These are phyloP conservation scores for Podila epigama DNA, from an alignment of 192 early-diverging fungal species.

Conservation along the genomic window DNA sequence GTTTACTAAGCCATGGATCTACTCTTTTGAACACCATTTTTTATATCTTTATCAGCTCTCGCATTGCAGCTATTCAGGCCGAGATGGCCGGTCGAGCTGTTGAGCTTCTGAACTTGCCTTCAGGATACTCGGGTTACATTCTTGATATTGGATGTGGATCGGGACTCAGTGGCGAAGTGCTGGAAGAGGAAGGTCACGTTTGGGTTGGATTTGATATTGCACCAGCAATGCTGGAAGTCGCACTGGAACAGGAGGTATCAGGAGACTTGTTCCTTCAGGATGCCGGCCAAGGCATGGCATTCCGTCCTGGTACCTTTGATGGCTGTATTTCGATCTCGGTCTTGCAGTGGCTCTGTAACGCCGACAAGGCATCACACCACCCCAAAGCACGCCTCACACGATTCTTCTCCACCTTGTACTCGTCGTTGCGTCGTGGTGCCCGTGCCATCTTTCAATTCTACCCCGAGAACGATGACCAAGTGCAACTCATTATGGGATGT, in stretches of 20 bases:
- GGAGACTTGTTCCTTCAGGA: slow-evolving; percentile 97
- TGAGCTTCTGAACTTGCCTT: slow-evolving; percentile 86
- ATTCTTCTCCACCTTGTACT: slow-evolving; percentile 95
- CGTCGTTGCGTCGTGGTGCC: slow-evolving; percentile 85
- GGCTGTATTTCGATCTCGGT: slow-evolving; percentile 87
- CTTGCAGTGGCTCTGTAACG: slow-evolving; percentile 99
- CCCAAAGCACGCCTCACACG: slow-evolving; percentile 83
- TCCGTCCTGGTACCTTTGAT: slow-evolving; percentile 96
- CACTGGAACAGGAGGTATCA: slow-evolving; percentile 88
- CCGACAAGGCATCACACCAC: slow-evolving; percentile 88
- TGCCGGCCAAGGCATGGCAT: slow-evolving; percentile 93
- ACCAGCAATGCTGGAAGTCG: slow-evolving; percentile 94
- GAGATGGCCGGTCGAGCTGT: slow-evolving; percentile 93
- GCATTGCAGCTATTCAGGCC: slow-evolving; percentile 92
- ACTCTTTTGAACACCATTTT: not conserved
- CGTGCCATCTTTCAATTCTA: slow-evolving; percentile 99
- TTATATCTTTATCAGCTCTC: slow-evolving; percentile 66
- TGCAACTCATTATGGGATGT: slow-evolving; percentile 87
- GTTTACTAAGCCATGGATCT: not conserved
- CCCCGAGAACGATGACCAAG: slow-evolving; percentile 94
- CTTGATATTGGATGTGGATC: slow-evolving; percentile 99
- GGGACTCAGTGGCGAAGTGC: slow-evolving; percentile 92
- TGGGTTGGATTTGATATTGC: slow-evolving; percentile 99
- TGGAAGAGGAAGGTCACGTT: slow-evolving; percentile 94
- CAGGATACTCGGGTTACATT: slow-evolving; percentile 75